Evolutionary conservation across 2,329 filamentous ascomycete species (phyloP).

Genomic region (Microdochium nivale): DNA sequence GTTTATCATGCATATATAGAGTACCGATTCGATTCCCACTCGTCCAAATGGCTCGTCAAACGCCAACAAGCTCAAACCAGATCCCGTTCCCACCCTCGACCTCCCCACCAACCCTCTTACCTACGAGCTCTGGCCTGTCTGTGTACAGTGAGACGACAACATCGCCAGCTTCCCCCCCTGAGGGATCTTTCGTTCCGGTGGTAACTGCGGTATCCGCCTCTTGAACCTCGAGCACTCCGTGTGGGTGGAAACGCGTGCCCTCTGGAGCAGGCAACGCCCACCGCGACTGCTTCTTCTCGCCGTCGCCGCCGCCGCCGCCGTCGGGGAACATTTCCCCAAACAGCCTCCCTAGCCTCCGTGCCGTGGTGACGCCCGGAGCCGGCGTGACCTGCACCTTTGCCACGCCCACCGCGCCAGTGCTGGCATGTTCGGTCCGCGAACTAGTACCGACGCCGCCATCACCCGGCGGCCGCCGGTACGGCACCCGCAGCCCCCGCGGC

Average conservation of each 20-base stretch:
- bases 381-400: conserved; percentile 31
- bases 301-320: not conserved
- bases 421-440: conserved; percentile 34
- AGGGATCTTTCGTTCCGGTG: too few species aligned
- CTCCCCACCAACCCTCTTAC: not conserved
- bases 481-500: conserved; percentile 44
- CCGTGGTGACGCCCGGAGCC: not conserved
- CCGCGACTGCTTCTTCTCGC: not conserved
- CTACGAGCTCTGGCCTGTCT: not conserved
- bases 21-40: too few species aligned
- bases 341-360: not conserved
- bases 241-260: not conserved
- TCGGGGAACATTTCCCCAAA: not conserved
- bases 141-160: not conserved
- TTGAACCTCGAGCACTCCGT: not conserved
- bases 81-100: not conserved
- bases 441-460: conserved; percentile 9
- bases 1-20: too few species aligned
- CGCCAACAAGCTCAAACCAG: not conserved
- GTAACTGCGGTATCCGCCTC: too few species aligned
- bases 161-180: not conserved
- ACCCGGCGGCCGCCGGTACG: conserved; percentile 25
- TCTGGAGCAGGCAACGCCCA: not conserved
- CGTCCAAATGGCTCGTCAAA: too few species aligned
- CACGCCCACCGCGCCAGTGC: conserved; percentile 38